Percentiles rank a stretch among this genome's conserved stretches.
Conservation (phyloP, 495 filamentous ascomycete species). For the Neurospora africana region DNA sequence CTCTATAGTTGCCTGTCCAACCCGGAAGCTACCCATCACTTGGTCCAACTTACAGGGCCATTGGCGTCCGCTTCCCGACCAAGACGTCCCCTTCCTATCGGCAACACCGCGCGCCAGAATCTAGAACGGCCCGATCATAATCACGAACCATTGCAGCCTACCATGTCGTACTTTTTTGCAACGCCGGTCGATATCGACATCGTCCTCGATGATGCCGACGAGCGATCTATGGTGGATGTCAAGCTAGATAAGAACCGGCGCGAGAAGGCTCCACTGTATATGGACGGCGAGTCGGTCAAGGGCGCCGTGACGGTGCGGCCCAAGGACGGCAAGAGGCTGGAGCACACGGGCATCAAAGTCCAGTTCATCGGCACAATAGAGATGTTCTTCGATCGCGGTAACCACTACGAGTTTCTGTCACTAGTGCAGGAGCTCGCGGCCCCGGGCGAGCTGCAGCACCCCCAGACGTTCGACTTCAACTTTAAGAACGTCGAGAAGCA, state of each 20-base stretch:
- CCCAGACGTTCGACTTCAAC: conserved; percentile 98
- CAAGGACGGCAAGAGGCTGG: conserved; percentile 95
- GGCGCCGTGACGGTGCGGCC: conserved; percentile 88
- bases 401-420: conserved; percentile 98
- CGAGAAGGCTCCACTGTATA: conserved; percentile 93
- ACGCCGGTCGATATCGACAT: conserved; percentile 98
- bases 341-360: conserved; percentile 98
- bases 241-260: conserved; percentile 95
- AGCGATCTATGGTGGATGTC: conserved; percentile 89
- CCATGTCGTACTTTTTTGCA: conserved; percentile 92
- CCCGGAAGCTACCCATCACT: neutral
- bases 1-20: neutral
- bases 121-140: neutral
- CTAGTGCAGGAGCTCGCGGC: conserved; percentile 92
- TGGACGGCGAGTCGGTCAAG: conserved; percentile 97
- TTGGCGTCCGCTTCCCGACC: neutral
- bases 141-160: conserved; percentile 12
- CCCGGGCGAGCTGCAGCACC: conserved; percentile 94
- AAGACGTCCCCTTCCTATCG: neutral
- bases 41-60: neutral
- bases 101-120: neutral
- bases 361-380: conserved; percentile 99
- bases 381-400: conserved; percentile 94
- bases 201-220: conserved; percentile 88
- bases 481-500: conserved; percentile 99